Evolutionary conservation across 2,329 filamentous ascomycete species (phyloP).

Genomic region (Arthrobotrys musiformis): DNA sequence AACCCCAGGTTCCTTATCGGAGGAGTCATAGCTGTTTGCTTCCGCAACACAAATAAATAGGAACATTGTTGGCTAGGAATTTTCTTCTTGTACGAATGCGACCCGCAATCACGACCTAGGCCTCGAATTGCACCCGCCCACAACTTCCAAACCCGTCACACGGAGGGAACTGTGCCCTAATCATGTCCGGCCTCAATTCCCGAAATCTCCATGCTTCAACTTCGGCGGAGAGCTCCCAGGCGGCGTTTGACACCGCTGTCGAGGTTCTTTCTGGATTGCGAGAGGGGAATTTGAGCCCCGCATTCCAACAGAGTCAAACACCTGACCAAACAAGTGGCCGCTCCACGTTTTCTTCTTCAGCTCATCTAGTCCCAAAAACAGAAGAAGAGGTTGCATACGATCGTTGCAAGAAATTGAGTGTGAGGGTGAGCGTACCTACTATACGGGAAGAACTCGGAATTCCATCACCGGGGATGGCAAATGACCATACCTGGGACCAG

Average conservation of each 20-base stretch:
- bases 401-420: background rate
- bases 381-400: background rate
- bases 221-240: background rate
- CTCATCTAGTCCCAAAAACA: background rate
- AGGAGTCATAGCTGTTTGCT: no score
- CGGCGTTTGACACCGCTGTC: background rate
- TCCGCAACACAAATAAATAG: no score
- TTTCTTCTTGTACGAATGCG: no score
- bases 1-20: no score
- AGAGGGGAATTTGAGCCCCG: background rate
- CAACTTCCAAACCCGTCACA: background rate
- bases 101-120: background rate
- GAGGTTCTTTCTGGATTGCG: background rate
- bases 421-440: background rate
- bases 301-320: background rate
- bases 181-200: background rate
- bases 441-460: background rate
- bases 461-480: background rate
- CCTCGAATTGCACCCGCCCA: background rate
- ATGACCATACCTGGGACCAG: background rate
- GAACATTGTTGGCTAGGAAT: no score
- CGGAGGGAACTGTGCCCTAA: background rate
- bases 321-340: no score
- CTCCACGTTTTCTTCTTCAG: background rate
- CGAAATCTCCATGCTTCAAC: background rate